These are phyloP conservation scores for Mycena leptocephala DNA, from an alignment of 768 basidiomycete genomes.

Conservation along the genomic window DNA sequence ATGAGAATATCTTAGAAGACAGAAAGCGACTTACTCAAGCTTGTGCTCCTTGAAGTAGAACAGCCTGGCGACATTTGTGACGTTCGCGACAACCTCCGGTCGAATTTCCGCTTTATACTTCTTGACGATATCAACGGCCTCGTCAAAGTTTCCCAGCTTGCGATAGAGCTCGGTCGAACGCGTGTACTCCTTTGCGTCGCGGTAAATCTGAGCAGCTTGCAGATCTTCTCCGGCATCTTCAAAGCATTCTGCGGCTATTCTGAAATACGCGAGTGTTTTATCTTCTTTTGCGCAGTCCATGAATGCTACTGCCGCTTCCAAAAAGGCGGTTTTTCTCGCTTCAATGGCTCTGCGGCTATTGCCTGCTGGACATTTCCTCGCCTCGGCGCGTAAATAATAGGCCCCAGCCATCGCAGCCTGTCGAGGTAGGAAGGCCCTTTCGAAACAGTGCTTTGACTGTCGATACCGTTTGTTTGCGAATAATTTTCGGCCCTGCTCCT, in stretches of 20 bases:
- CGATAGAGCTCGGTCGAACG: slow-evolving; percentile 64
- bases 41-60: slow-evolving; percentile 39
- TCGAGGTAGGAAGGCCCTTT: slow-evolving; percentile 59
- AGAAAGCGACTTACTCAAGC: slow-evolving; percentile 44
- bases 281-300: slow-evolving; percentile 53
- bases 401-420: slow-evolving; percentile 67
- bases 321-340: slow-evolving; percentile 54
- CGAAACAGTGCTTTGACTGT: slow-evolving; percentile 71
- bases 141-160: slow-evolving; percentile 66
- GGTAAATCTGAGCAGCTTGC: slow-evolving; percentile 63
- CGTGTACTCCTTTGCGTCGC: slow-evolving; percentile 59
- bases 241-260: slow-evolving; percentile 64
- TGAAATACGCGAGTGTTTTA: slow-evolving; percentile 54
- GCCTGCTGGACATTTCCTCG: slow-evolving; percentile 51
- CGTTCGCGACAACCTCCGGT: slow-evolving; percentile 13
- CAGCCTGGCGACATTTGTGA: slow-evolving; percentile 22
- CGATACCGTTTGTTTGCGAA: slow-evolving; percentile 62
- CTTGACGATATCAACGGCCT: slow-evolving; percentile 55
- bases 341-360: slow-evolving; percentile 43
- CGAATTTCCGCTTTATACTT: slow-evolving; percentile 13
- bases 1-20: background rate
- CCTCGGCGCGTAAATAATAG: slow-evolving; percentile 69
- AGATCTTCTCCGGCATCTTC: slow-evolving; percentile 55
- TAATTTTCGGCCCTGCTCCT: slow-evolving; percentile 49
- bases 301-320: slow-evolving; percentile 68